phyloP scores from a whole-genome alignment of 805 yeast species.

The Metschnikowia borealis region DNA sequence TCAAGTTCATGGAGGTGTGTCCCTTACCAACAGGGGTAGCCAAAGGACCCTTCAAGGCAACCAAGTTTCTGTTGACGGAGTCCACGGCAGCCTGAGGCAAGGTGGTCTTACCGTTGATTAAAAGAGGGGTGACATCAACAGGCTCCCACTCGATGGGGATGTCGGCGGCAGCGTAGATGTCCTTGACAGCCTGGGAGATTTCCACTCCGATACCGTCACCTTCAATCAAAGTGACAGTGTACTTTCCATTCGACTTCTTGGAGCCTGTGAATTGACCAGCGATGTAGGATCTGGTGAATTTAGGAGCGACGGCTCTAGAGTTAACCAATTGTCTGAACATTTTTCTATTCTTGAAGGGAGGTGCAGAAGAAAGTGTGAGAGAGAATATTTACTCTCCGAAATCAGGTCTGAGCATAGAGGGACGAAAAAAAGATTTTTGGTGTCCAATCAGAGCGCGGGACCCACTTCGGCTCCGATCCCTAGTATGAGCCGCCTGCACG shows the following conservation, averaged over 20 bases:
- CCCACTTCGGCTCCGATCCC: constrained; percentile 15
- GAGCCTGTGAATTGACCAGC: constrained; percentile 64
- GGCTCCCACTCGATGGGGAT: constrained; percentile 98
- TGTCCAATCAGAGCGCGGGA: constrained; percentile 19
- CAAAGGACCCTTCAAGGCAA: constrained; percentile 96
- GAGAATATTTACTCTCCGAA: constrained; percentile 6
- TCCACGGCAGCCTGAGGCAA: constrained; percentile 90
- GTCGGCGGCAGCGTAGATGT: constrained; percentile 87
- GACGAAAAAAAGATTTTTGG: constrained; percentile 15
- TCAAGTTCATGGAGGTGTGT: constrained; percentile 94
- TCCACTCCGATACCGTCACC: constrained; percentile 99
- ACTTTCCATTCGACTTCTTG: constrained; percentile 74
- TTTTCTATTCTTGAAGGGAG: constrained; percentile 7
- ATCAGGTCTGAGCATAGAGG: constrained; percentile 8
- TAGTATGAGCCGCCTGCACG: not conserved
- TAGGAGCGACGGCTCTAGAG: constrained; percentile 18
- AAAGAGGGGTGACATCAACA: constrained; percentile 91
- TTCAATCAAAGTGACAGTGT: constrained; percentile 91
- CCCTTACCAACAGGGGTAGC: constrained; percentile 99
- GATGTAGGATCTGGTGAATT: constrained; percentile 43
- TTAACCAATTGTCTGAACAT: constrained; percentile 22
- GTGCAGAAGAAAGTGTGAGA: constrained; percentile 7
- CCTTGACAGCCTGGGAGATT: constrained; percentile 90
- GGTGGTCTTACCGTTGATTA: constrained; percentile 89
- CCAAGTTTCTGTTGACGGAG: constrained; percentile 86